Base-by-base conservation (phyloP, 2,329 filamentous ascomycete genomes). In the Penicillium aurantiogriseum region DNA sequence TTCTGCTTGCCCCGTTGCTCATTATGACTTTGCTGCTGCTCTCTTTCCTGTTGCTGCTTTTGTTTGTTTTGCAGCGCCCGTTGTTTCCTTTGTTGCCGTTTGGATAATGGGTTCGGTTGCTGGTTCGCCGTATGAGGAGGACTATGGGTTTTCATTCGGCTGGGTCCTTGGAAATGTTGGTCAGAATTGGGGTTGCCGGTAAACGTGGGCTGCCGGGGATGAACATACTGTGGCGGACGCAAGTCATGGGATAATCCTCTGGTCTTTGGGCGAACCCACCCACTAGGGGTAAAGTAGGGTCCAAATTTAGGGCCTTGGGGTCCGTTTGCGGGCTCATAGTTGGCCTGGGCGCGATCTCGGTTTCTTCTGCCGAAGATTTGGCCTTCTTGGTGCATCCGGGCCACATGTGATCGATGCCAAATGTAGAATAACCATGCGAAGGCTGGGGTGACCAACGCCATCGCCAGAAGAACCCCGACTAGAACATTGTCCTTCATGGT, bases 401-500 rank as follows among this genome's bases (percentile, higher is more conserved):
- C 51, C 15, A 63, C 13, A 46, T 48, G 55, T 13, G 53, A 51
- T 6, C 40, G 39, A 35, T 54, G 55, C 54, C 58, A 64, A 45
- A 35, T 38, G 36, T 56, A 53, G 19, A 51, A 21, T 2, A 61
- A 1, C 54, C 54, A 63, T 0, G 46, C 60, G 15, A 58, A 35
- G 0, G 36, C 25, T 8, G 52, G 31, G 5, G 51, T 23, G 11
- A 29, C 10, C 5, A 65, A 17, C 9, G 51, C 36, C 6, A 59
- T 40, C 11, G 47, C 23, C 27, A 67, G 46, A 17, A 66, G 35
- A 10, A 61, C 21, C 1, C 54, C 60, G n/a, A 67, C 52, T 1
- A 64, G 15, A 17, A 51, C 13, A 40, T 65, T 67, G 10, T 47
- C 44, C 10, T 61, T 13, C 65, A 67, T 67, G n/a, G n/a, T 56